A percentile compares a stretch with the other conserved stretches of the same genome.
Evolutionary conservation across 1,284 basidiomycete species (phyloP).

Genomic region (Neonothopanus nambi): DNA sequence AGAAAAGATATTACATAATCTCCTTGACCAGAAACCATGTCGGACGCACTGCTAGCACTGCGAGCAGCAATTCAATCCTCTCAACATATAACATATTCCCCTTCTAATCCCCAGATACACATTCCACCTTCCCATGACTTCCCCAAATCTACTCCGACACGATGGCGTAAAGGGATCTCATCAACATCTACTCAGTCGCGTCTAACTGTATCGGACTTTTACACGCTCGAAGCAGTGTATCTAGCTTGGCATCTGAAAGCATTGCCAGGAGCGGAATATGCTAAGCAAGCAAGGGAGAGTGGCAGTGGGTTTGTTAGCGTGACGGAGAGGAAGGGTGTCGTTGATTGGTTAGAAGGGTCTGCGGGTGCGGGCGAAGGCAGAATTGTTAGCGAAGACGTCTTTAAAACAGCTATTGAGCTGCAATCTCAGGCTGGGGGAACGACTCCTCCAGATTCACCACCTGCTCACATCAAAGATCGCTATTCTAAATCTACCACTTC

Average conservation of each 20-base stretch:
- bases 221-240: slow-evolving; percentile 78
- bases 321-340: slow-evolving; percentile 80
- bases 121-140: slow-evolving; percentile 56
- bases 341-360: slow-evolving; percentile 82
- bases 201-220: slow-evolving; percentile 55
- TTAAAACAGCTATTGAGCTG: background rate
- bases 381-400: slow-evolving; percentile 1
- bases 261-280: slow-evolving; percentile 78
- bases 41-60: slow-evolving; percentile 57
- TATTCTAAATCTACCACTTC: slow-evolving; percentile 21
- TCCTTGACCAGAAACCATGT: slow-evolving; percentile 17
- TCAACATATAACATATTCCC: slow-evolving; percentile 46
- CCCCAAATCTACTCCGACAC: slow-evolving; percentile 72
- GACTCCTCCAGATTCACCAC: slow-evolving; percentile 13
- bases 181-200: slow-evolving; percentile 29
- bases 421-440: slow-evolving; percentile 4
- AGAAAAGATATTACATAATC: too few relatives aligned
- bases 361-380: slow-evolving; percentile 28
- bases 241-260: slow-evolving; percentile 79
- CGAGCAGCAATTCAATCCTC: slow-evolving; percentile 58
- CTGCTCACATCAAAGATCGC: slow-evolving; percentile 4
- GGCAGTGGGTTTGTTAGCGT: slow-evolving; percentile 79
- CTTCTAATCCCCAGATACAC: slow-evolving; percentile 55
- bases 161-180: slow-evolving; percentile 64
- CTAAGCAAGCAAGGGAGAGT: slow-evolving; percentile 78